These are phyloP conservation scores for Polysphondylium violaceum DNA, from an alignment of 78 protist species.

Conservation along the genomic window DNA sequence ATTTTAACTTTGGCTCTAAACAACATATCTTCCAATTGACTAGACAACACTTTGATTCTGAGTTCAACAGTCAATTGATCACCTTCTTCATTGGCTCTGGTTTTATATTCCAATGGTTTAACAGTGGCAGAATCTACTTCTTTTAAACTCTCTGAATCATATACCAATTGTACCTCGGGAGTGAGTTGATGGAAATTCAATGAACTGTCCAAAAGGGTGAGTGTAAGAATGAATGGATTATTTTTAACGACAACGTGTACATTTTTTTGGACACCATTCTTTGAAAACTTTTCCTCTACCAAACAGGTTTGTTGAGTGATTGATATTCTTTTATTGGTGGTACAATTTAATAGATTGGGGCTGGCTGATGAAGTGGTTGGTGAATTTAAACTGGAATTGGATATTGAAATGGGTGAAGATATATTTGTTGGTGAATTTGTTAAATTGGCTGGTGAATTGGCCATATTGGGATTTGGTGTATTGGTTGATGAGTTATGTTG, in stretches of 20 bases:
- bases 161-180: slow-evolving; percentile 69
- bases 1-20: slow-evolving; percentile 69
- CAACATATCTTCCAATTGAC: slow-evolving; percentile 79
- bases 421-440: slow-evolving; percentile 13
- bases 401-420: slow-evolving; percentile 49
- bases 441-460: background rate
- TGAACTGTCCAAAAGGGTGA: slow-evolving; percentile 7
- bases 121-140: slow-evolving; percentile 80
- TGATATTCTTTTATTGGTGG: slow-evolving; percentile 34
- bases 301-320: slow-evolving; percentile 74
- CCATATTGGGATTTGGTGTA: background rate
- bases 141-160: slow-evolving; percentile 67
- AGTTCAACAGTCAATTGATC: slow-evolving; percentile 71
- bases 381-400: slow-evolving; percentile 27
- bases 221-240: slow-evolving; percentile 67
- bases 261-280: slow-evolving; percentile 79
- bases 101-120: slow-evolving; percentile 80
- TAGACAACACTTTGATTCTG: slow-evolving; percentile 66
- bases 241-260: slow-evolving; percentile 82
- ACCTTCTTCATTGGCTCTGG: slow-evolving; percentile 74
- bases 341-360: slow-evolving; percentile 13
- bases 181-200: slow-evolving; percentile 65
- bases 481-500: slow-evolving; percentile 17
- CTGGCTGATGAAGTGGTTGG: slow-evolving; percentile 13
- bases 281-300: slow-evolving; percentile 67